These are phyloP conservation scores for Kodamaea sagamina DNA, from an alignment of 805 yeast genomes.

Conservation along the genomic window DNA sequence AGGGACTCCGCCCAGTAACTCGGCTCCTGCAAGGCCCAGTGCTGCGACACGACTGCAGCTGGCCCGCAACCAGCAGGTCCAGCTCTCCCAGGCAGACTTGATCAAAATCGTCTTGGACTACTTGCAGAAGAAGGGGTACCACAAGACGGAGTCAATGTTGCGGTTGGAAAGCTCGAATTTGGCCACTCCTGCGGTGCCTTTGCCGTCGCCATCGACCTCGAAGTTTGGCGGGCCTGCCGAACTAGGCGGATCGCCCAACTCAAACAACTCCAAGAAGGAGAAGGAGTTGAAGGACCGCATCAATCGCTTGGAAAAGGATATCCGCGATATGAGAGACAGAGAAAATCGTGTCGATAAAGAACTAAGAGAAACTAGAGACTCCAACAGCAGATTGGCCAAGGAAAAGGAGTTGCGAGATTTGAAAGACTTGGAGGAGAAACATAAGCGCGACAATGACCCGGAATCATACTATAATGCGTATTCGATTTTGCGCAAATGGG, in stretches of 20 bases:
- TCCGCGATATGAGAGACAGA: conserved; percentile 37
- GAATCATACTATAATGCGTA: conserved; percentile 79
- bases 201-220: conserved; percentile 49
- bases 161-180: conserved; percentile 79
- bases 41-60: conserved; percentile 12
- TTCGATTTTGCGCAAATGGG: conserved; percentile 80
- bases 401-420: conserved; percentile 42
- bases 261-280: conserved; percentile 20
- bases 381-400: conserved; percentile 38
- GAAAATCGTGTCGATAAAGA: conserved; percentile 38
- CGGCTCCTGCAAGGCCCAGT: conserved; percentile 4
- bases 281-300: conserved; percentile 31
- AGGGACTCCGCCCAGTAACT: neutral
- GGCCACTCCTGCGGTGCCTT: conserved; percentile 51
- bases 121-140: conserved; percentile 89
- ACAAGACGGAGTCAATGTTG: conserved; percentile 89
- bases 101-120: conserved; percentile 92
- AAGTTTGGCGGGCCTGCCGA: conserved; percentile 37
- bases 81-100: conserved; percentile 80
- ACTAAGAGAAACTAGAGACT: conserved; percentile 40
- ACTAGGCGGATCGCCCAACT: conserved; percentile 17
- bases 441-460: conserved; percentile 57
- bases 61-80: conserved; percentile 35
- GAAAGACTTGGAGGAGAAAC: conserved; percentile 45
- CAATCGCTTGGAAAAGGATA: conserved; percentile 33